Conservation (phyloP, 2,329 filamentous ascomycete species). For the Dothistroma pini region DNA sequence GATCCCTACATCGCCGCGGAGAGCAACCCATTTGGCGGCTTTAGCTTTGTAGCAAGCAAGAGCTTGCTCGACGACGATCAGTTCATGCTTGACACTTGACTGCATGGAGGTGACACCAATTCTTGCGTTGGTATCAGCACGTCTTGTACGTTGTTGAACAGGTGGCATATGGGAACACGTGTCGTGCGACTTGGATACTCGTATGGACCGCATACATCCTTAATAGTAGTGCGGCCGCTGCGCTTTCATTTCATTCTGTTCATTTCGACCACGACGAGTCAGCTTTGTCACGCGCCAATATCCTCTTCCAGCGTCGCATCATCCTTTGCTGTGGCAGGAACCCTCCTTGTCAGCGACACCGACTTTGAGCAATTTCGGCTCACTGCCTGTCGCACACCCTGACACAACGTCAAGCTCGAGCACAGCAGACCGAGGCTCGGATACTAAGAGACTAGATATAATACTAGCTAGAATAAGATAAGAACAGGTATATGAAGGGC, state of each 20-base stretch:
- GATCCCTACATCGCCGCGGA: constrained; percentile 28
- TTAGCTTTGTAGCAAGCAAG: constrained; percentile 52
- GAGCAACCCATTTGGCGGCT: constrained; percentile 51
- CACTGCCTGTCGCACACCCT: background rate
- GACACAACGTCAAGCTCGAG: background rate
- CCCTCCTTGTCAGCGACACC: background rate
- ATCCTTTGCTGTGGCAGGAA: background rate
- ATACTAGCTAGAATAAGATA: no score
- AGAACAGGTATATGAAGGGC: no score
- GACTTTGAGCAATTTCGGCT: background rate
- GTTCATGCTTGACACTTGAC: constrained; percentile 36
- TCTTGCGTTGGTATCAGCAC: background rate
- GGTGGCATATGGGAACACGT: background rate
- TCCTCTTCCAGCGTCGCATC: background rate
- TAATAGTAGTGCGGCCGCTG: background rate
- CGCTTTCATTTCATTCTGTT: background rate
- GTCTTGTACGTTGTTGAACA: background rate
- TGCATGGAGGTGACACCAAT: constrained; percentile 16
- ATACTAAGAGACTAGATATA: no score
- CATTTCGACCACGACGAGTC: background rate
- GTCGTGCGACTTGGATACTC: background rate
- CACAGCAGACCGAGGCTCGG: no score
- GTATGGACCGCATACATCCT: background rate
- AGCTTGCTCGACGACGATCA: constrained; percentile 45
- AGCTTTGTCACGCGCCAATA: background rate